phyloP scores from a whole-genome alignment of 345 rosid species.

The Eucalyptus leucophloia region DNA sequence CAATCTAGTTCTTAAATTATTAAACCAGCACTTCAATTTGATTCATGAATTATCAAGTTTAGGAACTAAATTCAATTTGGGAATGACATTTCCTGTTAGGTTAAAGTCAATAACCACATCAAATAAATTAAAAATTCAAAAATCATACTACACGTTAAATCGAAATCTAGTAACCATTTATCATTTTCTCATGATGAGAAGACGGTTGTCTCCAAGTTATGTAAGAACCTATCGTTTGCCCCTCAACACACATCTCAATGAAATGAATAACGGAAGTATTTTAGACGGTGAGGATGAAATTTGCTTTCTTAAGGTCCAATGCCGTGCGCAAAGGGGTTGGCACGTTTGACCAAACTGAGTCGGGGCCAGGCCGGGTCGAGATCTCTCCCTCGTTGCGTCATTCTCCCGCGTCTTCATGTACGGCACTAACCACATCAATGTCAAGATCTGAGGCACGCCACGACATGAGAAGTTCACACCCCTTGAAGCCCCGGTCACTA shows the following conservation, averaged over 20 bases:
- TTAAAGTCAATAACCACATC: not conserved
- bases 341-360: not conserved
- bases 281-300: not conserved
- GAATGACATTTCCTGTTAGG: accelerated
- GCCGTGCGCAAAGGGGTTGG: not conserved
- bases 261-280: not conserved
- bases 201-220: not conserved
- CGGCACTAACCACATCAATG: not conserved
- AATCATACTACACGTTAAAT: accelerated
- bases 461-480: not conserved
- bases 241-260: not conserved
- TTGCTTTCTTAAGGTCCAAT: not conserved
- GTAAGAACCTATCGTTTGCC: not conserved
- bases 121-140: not conserved
- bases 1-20: not conserved
- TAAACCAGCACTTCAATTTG: not conserved
- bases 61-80: not conserved
- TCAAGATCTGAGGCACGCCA: not conserved
- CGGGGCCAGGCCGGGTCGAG: not conserved
- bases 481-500: not conserved
- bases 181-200: not conserved
- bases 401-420: not conserved
- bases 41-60: not conserved
- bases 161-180: not conserved
- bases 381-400: not conserved